Evolutionary conservation across 495 filamentous ascomycete species (phyloP), one percentile per base, ranked within the genome.

Genomic region (Thermochaetoides thermophila): DNA sequence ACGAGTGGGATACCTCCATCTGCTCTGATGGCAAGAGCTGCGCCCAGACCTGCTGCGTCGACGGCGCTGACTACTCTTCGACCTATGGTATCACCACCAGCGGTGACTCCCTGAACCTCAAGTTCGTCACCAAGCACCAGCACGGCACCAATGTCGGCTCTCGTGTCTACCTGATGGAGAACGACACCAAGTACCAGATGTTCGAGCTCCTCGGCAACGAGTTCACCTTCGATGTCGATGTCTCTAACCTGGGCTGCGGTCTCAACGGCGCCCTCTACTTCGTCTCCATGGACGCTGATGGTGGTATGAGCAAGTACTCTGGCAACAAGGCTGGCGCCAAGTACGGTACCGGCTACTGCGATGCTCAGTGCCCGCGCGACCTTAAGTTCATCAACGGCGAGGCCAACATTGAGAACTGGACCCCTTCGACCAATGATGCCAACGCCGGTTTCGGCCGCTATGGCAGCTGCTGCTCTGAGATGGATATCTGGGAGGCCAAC

Each of bases 401-500:
- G 52, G 69, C 55, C 55, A 78, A 78, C 52, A 40, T 66, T 10
- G 74, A 75, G 16, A 69, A 66, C 46, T 78, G 74, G 75, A 25
- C 41, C 29, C 49, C 63, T 9, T 75, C 72, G n/a, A 37, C 48
- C 38, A 76, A 64, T 55, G 68, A 78, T 49, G 29, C 42, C 34
- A 78, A 77, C 53, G 60, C 70, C 23, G 76, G 76, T 27, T 37
- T 61, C 15, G 76, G 74, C 31, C 49, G 57, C 23, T 64, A 71
- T 39, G 76, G 76, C 39, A 64, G 70, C 38, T 83, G 78, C 68
- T 83, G 78, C 56, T 67, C 70, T 4, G 78, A 82, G 56, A 73
- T 82, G 60, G 76, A 82, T 44, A 64, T 82, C 52, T 78, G 75
- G 72, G 75, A 81, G 50, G 74, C 76, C 43, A 83, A 83, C 64